Percentiles rank a stretch among this genome's conserved stretches.
phyloP scores from a whole-genome alignment of 2,329 filamentous ascomycete genomes.

The Cytospora chrysosperma region DNA sequence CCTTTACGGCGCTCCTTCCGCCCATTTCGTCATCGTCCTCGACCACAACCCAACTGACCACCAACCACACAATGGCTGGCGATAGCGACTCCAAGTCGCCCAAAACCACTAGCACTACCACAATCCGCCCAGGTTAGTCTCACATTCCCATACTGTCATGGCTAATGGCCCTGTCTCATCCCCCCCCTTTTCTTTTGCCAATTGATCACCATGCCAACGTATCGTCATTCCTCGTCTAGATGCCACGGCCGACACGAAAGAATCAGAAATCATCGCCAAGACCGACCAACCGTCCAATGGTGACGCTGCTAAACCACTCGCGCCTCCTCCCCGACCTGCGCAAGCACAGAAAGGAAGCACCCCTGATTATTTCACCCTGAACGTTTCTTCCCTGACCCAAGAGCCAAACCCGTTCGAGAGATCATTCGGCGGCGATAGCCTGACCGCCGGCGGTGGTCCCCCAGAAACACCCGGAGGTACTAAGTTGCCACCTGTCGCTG shows the following conservation, averaged over 20 bases:
- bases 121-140: conserved; percentile 23
- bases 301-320: conserved; percentile 64
- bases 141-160: conserved; percentile 1
- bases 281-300: conserved; percentile 52
- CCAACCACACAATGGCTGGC: conserved; percentile 24
- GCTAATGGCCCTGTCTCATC: not conserved
- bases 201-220: conserved; percentile 18
- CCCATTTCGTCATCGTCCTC: conserved; percentile 43
- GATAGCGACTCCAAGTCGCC: conserved; percentile 48
- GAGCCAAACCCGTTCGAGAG: conserved; percentile 98
- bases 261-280: conserved; percentile 45
- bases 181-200: not conserved
- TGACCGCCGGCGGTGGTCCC: conserved; percentile 10
- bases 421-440: conserved; percentile 68
- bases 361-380: conserved; percentile 68
- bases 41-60: not conserved
- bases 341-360: conserved; percentile 47
- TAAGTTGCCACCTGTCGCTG: conserved; percentile 84
- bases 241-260: conserved; percentile 46
- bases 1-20: conserved; percentile 12
- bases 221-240: conserved; percentile 36
- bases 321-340: conserved; percentile 66
- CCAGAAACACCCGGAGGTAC: conserved; percentile 79
- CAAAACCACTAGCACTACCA: conserved; percentile 39
- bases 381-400: conserved; percentile 61